These are phyloP conservation scores for Oleoguttula mirabilis DNA, from an alignment of 495 filamentous ascomycete species.

Conservation along the genomic window DNA sequence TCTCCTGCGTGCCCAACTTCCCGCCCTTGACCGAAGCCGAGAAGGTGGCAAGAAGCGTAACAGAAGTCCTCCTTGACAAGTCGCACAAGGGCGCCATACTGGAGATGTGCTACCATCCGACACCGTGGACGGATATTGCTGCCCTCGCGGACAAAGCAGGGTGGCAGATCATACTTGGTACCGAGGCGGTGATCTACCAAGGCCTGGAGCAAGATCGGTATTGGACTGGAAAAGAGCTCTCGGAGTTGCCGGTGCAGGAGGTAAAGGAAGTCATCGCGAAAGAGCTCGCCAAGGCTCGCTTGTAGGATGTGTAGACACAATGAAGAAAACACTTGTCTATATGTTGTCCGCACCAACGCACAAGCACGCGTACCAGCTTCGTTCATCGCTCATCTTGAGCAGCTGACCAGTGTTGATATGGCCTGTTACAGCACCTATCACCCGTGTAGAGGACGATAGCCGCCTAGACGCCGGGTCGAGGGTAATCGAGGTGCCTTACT, in stretches of 20 bases:
- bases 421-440: no score
- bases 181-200: conserved; percentile 64
- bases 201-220: conserved; percentile 55
- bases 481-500: conserved; percentile 48
- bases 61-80: conserved; percentile 42
- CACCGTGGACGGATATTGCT: conserved; percentile 52
- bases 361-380: no score
- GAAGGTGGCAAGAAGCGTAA: conserved; percentile 40
- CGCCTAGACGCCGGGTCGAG: conserved; percentile 43
- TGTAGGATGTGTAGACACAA: no score
- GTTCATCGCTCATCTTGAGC: no score
- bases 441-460: no score
- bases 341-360: no score
- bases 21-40: conserved; percentile 49
- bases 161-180: conserved; percentile 59
- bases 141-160: conserved; percentile 42
- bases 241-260: conserved; percentile 38
- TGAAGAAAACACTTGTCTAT: no score
- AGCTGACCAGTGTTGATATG: not conserved
- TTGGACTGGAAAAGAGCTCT: conserved; percentile 33
- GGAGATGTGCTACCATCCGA: conserved; percentile 72
- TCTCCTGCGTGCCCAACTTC: conserved; percentile 60
- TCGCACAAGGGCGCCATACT: conserved; percentile 51
- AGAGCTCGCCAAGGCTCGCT: conserved; percentile 21
- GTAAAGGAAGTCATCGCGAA: conserved; percentile 41